A percentile compares a stretch with the other conserved stretches of the same genome.
Evolutionary conservation across 176 grass and related monocot species (phyloP).

Genomic region (Eragrostis nindensis): DNA sequence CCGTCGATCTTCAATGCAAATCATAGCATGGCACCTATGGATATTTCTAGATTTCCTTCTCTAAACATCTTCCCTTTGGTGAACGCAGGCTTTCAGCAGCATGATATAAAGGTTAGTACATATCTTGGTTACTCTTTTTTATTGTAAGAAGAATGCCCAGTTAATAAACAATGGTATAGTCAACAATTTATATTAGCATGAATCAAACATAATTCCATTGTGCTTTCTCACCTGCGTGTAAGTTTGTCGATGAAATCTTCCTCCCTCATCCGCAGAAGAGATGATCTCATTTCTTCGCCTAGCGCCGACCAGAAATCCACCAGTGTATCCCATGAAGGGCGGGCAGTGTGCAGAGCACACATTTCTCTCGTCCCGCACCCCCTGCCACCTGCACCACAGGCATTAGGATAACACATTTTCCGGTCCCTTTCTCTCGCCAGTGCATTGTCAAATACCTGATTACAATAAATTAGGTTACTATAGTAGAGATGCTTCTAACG

Average conservation of each 20-base stretch:
- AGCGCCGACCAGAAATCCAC: conserved; percentile 93
- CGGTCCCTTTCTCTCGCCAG: conserved; percentile 84
- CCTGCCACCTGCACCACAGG: conserved; percentile 80
- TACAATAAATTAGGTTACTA: conserved; percentile 30
- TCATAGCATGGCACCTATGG: neutral
- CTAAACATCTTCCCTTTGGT: conserved; percentile 28
- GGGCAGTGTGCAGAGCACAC: conserved; percentile 90
- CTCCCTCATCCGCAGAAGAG: conserved; percentile 92
- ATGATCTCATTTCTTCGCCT: conserved; percentile 80
- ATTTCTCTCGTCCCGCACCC: conserved; percentile 79
- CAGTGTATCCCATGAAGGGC: conserved; percentile 80
- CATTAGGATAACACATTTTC: conserved; percentile 93
- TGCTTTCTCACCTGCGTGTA: conserved; percentile 72
- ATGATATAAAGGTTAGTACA: conserved; percentile 22
- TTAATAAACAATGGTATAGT: neutral
- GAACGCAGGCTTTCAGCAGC: conserved; percentile 20
- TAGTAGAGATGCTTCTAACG: neutral
- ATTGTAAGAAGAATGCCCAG: conserved; percentile 7
- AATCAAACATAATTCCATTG: neutral
- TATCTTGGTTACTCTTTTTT: conserved; percentile 9
- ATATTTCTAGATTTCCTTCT: conserved; percentile 18
- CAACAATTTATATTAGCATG: neutral
- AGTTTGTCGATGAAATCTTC: conserved; percentile 96
- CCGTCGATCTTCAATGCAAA: conserved; percentile 21
- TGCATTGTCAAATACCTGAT: conserved; percentile 96